Base-by-base conservation (phyloP, 2,329 filamentous ascomycete species). In the Fusarium robinianum region DNA sequence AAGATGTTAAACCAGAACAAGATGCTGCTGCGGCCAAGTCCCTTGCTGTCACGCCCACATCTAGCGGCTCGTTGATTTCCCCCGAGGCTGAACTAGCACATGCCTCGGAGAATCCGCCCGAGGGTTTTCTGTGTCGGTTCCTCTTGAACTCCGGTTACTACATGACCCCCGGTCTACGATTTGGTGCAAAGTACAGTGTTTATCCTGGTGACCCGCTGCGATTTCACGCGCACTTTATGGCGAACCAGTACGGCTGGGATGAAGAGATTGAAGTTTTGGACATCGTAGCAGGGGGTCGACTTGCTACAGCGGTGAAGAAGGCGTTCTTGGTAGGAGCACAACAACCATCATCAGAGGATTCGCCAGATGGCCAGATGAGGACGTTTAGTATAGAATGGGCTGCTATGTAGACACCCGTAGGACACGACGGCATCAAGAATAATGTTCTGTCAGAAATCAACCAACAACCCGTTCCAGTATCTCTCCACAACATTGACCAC, bases 291-390 rank as follows among this genome's bases (percentile, higher is more conserved):
- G 90, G 90, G 6, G 94, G 94, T 5, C 79, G 94, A 57, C 69
- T 99, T 51, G 94, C 91, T 0, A 97, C 94, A 3, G 89, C 89
- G 35, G 94, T 97, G 14, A 99, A 99, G 76, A 99, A 99, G 70
- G 88, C 89, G 0, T 96, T 90, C 61, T 72, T 99, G 40, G 78
- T 99, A 44, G 92, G 91, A 6, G 90, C 89, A 0, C 75, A 80
- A 58, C 72, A 78, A 40, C 62, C 67, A 32, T 55, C 58, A 11
- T 65, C 63, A 9, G 49, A 60, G 17, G 57, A 58, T 7, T 61
- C 65, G 2, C 63, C 61, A 25, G 66, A 72, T 22, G 66, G 63
- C 8, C 57, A 64, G 11, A 75, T 92, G 15, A 78, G 88, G 55
- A 81, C 87, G 0, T 96, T 95, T 63, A 91, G 87, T 57, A 80